Evolutionary conservation across 768 basidiomycete species (phyloP).

Genomic region (Plicaturopsis crispa): DNA sequence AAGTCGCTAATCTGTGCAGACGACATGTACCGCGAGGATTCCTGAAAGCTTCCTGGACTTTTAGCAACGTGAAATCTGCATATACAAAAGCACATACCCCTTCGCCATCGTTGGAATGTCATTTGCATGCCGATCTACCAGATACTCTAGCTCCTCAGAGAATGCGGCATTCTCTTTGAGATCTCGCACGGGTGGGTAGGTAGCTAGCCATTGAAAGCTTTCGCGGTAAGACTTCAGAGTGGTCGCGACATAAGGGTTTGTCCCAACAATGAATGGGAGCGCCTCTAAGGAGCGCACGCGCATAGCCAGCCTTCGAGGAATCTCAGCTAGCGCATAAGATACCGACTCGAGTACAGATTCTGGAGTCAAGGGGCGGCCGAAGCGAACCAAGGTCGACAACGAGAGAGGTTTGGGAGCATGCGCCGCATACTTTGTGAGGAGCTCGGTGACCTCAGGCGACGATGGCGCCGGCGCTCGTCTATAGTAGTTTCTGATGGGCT

Average conservation of each 20-base stretch:
- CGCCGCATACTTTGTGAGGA: constrained; percentile 56
- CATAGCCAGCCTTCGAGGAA: constrained; percentile 69
- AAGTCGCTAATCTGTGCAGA: constrained; percentile 73
- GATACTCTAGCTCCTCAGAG: constrained; percentile 53
- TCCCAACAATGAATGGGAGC: constrained; percentile 84
- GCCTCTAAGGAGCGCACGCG: constrained; percentile 68
- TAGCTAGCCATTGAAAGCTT: constrained; percentile 65
- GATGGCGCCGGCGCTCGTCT: constrained; percentile 41
- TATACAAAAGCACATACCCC: constrained; percentile 51
- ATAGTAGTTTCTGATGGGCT: constrained; percentile 12
- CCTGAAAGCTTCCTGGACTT: constrained; percentile 58
- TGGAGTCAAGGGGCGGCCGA: constrained; percentile 64
- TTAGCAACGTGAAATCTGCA: neutral
- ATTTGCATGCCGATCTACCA: constrained; percentile 75
- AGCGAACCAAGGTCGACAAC: constrained; percentile 65
- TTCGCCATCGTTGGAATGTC: constrained; percentile 90
- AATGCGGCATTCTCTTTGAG: constrained; percentile 67
- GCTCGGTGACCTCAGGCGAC: constrained; percentile 44
- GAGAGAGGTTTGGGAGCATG: constrained; percentile 64
- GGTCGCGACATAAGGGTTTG: constrained; percentile 78
- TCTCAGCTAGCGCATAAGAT: constrained; percentile 64
- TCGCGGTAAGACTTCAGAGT: constrained; percentile 61
- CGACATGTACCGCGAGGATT: constrained; percentile 78
- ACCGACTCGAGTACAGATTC: constrained; percentile 72
- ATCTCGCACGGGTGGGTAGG: constrained; percentile 54